A percentile compares a stretch with the other conserved stretches of the same genome.
These are phyloP conservation scores for Taiozyma sp. DNA, from an alignment of 1,139 yeast genomes.

Conservation along the genomic window DNA sequence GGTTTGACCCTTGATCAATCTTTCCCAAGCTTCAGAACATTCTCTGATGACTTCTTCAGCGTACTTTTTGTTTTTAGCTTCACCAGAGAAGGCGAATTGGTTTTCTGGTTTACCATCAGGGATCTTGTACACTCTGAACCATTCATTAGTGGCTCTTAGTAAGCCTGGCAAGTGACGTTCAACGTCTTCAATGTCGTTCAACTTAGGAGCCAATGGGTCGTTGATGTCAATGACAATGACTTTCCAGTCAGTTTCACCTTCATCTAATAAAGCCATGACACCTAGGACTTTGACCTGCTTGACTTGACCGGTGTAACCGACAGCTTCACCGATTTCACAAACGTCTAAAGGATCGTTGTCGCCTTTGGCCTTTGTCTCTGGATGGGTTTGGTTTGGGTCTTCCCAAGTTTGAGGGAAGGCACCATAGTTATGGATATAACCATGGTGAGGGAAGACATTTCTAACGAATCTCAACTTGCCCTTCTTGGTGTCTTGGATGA, in stretches of 20 bases:
- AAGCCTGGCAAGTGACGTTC: constrained; percentile 75
- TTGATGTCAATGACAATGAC: constrained; percentile 69
- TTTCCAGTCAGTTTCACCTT: constrained; percentile 95
- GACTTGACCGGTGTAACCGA: constrained; percentile 70
- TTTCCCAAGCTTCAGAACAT: constrained; percentile 71
- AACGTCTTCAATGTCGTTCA: constrained; percentile 75
- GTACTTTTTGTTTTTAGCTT: constrained; percentile 67
- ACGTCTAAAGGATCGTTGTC: constrained; percentile 92
- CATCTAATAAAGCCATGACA: constrained; percentile 82
- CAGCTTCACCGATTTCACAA: constrained; percentile 78
- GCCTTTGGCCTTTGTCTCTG: constrained; percentile 78
- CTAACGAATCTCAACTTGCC: constrained; percentile 80
- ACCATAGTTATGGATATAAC: constrained; percentile 90
- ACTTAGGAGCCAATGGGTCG: constrained; percentile 72
- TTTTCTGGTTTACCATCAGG: constrained; percentile 91
- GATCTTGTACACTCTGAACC: constrained; percentile 88
- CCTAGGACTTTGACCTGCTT: constrained; percentile 83
- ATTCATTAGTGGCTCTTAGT: constrained; percentile 76
- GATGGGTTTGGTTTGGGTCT: constrained; percentile 67
- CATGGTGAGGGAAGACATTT: constrained; percentile 87
- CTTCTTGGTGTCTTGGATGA: constrained; percentile 81
- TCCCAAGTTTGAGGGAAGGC: constrained; percentile 97
- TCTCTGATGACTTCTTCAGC: constrained; percentile 70
- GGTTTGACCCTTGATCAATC: constrained; percentile 47
- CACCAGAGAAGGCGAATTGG: constrained; percentile 81